These are phyloP conservation scores for Fusarium subtropicale DNA, from an alignment of 2,329 filamentous ascomycete genomes.

Conservation along the genomic window DNA sequence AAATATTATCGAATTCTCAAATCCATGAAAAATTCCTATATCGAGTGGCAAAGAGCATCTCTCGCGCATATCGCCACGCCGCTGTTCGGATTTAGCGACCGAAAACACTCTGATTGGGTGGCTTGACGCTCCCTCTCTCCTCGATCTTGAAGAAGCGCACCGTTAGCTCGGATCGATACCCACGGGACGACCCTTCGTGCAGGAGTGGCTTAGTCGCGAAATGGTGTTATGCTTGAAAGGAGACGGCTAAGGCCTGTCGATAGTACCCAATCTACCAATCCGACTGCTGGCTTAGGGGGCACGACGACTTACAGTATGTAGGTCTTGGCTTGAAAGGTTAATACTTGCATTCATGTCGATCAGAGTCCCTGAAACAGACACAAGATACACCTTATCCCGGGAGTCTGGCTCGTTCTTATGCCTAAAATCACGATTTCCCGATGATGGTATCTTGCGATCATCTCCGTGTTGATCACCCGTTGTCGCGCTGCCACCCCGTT, in stretches of 20 bases:
- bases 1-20: constrained; percentile 22
- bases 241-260: constrained; percentile 17
- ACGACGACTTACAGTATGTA: background rate
- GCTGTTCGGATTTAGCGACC: constrained; percentile 19
- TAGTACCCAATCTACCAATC: constrained; percentile 10
- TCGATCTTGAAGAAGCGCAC: constrained; percentile 48
- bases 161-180: constrained; percentile 48
- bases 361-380: constrained; percentile 14
- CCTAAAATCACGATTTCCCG: background rate
- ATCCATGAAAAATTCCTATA: background rate
- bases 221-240: constrained; percentile 12
- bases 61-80: constrained; percentile 23
- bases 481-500: constrained; percentile 1
- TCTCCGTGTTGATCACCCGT: constrained; percentile 30
- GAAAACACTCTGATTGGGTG: constrained; percentile 31
- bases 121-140: constrained; percentile 8
- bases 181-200: constrained; percentile 44
- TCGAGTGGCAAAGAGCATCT: constrained; percentile 28
- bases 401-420: background rate
- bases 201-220: constrained; percentile 27
- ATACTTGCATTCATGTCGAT: constrained; percentile 26
- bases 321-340: constrained; percentile 6
- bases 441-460: constrained; percentile 17
- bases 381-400: background rate
- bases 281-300: background rate